phyloP scores from a whole-genome alignment of 2,329 filamentous ascomycete genomes.

The Verticillium albo-atrum region DNA sequence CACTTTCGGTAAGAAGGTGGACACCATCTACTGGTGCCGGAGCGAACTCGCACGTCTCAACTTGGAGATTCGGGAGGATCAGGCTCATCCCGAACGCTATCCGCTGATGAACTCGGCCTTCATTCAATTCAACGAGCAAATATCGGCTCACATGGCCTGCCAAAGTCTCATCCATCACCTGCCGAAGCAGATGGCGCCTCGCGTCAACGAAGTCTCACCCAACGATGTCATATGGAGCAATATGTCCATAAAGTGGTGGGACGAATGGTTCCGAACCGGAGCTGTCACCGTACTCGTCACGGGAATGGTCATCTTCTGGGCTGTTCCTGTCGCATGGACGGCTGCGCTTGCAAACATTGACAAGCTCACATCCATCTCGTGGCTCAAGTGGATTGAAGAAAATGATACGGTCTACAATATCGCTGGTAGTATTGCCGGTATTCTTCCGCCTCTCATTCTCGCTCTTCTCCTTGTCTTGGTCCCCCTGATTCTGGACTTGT shows the following conservation, averaged over 20 bases:
- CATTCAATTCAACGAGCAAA: conserved; percentile 97
- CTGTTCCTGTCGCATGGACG: conserved; percentile 84
- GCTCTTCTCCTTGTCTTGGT: conserved; percentile 75
- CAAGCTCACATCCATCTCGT: conserved; percentile 61
- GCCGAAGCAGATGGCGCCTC: conserved; percentile 88
- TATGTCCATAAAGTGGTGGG: conserved; percentile 94
- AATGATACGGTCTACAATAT: conserved; percentile 58
- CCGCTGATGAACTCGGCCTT: conserved; percentile 95
- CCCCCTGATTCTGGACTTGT: conserved; percentile 70
- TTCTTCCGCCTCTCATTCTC: conserved; percentile 74
- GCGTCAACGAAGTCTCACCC: conserved; percentile 89
- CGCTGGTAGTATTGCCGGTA: conserved; percentile 68
- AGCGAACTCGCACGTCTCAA: conserved; percentile 84
- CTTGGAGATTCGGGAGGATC: conserved; percentile 85
- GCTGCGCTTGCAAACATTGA: conserved; percentile 76
- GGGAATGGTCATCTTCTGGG: conserved; percentile 83
- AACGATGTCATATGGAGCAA: conserved; percentile 96
- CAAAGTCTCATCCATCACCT: conserved; percentile 88
- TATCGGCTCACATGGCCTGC: conserved; percentile 96
- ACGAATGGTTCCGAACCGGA: conserved; percentile 69
- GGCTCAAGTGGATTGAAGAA: conserved; percentile 65
- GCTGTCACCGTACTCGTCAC: conserved; percentile 61
- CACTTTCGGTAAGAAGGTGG: conserved; percentile 83
- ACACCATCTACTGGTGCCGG: conserved; percentile 89
- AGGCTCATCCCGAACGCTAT: conserved; percentile 78